phyloP scores from a whole-genome alignment of 2,329 filamentous ascomycete genomes.

The Erysiphe pulchra region DNA sequence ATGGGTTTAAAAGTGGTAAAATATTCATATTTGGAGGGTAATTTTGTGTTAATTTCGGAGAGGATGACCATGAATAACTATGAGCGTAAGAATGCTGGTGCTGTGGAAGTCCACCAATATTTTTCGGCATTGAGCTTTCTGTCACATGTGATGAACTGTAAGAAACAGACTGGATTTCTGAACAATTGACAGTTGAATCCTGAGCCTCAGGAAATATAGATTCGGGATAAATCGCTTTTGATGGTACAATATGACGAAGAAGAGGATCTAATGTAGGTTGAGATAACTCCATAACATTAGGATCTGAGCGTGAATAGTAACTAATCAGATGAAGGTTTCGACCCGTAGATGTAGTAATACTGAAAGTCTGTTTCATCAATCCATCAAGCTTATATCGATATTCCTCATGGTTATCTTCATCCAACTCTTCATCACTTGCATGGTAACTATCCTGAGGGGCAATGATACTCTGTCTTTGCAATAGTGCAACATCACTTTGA shows the following conservation, averaged over 20 bases:
- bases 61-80: neutral
- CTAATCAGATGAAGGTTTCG: constrained; percentile 95
- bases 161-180: constrained; percentile 28
- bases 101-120: neutral
- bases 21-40: too few species aligned
- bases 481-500: constrained; percentile 34
- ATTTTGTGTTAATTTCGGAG: neutral
- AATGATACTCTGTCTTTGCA: constrained; percentile 29
- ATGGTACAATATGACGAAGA: constrained; percentile 58
- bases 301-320: constrained; percentile 69
- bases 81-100: neutral
- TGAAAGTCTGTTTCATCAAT: constrained; percentile 98
- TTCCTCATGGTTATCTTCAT: constrained; percentile 54
- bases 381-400: constrained; percentile 92
- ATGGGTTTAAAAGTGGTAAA: too few species aligned
- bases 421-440: constrained; percentile 51
- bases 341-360: constrained; percentile 73
- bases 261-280: constrained; percentile 61
- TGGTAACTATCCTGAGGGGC: constrained; percentile 68
- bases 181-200: constrained; percentile 55
- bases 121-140: too few species aligned
- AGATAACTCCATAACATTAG: constrained; percentile 43
- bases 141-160: too few species aligned
- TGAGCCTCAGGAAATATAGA: constrained; percentile 75
- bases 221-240: constrained; percentile 93